phyloP scores from a whole-genome alignment of 2,329 filamentous ascomycete species.

The Aspergillus aculeatinus region DNA sequence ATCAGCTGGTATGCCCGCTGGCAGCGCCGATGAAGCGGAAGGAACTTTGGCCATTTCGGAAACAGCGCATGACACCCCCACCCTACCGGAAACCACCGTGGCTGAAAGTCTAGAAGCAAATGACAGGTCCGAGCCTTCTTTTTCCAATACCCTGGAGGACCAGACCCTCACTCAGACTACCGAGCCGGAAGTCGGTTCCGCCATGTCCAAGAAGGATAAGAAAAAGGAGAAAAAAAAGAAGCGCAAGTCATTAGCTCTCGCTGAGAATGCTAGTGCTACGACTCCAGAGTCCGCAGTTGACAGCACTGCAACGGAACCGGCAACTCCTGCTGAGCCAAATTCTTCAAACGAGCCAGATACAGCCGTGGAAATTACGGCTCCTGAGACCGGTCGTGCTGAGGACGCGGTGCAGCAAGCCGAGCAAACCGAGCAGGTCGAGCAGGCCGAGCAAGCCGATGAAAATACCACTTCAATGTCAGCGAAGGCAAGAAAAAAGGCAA shows the following conservation, averaged over 20 bases:
- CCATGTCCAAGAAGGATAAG: slow-evolving; percentile 31
- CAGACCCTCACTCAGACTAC: slow-evolving; percentile 3
- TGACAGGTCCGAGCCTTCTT: slow-evolving; percentile 2
- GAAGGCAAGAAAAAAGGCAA: slow-evolving; percentile 48
- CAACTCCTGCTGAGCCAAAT: not conserved
- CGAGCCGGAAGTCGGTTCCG: slow-evolving; percentile 13
- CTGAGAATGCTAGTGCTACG: slow-evolving; percentile 19
- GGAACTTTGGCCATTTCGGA: not conserved
- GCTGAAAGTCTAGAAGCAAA: not conserved
- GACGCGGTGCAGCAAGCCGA: slow-evolving; percentile 10
- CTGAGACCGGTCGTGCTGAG: not conserved
- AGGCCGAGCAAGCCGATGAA: slow-evolving; percentile 17
- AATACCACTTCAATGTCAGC: slow-evolving; percentile 32
- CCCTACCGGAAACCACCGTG: not conserved
- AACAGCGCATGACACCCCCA: not conserved
- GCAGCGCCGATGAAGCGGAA: not conserved
- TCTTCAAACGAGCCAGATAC: not conserved
- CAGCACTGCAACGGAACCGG: not conserved
- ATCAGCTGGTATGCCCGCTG: not conserved
- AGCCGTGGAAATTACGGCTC: not conserved
- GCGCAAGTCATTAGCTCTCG: slow-evolving; percentile 21
- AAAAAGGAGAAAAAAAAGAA: slow-evolving; percentile 43
- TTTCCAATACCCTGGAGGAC: slow-evolving; percentile 1
- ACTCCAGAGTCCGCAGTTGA: slow-evolving; percentile 13
- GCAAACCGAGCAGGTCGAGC: slow-evolving; percentile 13